These are phyloP conservation scores for Candida pseudoglaebosa DNA, from an alignment of 805 yeast species.

Conservation along the genomic window DNA sequence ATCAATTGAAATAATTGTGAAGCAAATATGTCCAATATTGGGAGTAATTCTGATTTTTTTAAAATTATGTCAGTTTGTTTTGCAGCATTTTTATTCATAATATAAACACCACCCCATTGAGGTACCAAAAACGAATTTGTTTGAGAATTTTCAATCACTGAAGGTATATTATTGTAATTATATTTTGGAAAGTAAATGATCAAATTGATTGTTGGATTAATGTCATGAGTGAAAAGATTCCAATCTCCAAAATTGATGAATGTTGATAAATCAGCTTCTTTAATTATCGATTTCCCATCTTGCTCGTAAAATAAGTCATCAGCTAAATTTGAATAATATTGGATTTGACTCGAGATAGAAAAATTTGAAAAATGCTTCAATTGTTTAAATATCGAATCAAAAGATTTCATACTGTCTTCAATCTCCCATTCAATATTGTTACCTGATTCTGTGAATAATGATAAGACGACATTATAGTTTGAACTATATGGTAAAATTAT, in stretches of 20 bases:
- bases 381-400: slow-evolving; percentile 52
- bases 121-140: slow-evolving; percentile 72
- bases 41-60: slow-evolving; percentile 44
- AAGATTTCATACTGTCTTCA: slow-evolving; percentile 45
- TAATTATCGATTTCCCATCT: slow-evolving; percentile 31
- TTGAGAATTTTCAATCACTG: slow-evolving; percentile 42
- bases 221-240: slow-evolving; percentile 58
- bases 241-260: slow-evolving; percentile 83
- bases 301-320: slow-evolving; percentile 19
- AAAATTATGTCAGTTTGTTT: slow-evolving; percentile 20
- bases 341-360: slow-evolving; percentile 74
- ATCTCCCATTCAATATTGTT: slow-evolving; percentile 72
- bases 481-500: slow-evolving; percentile 57
- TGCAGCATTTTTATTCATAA: slow-evolving; percentile 34
- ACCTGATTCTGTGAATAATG: slow-evolving; percentile 69
- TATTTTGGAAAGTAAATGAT: slow-evolving; percentile 59
- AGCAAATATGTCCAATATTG: slow-evolving; percentile 64
- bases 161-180: slow-evolving; percentile 41
- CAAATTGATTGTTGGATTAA: slow-evolving; percentile 69
- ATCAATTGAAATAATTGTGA: slow-evolving; percentile 70
- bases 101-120: slow-evolving; percentile 82
- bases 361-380: slow-evolving; percentile 61
- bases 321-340: slow-evolving; percentile 54
- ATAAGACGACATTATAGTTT: slow-evolving; percentile 69
- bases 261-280: slow-evolving; percentile 59